Evolutionary conservation across 2,329 filamentous ascomycete species (phyloP).

Genomic region (Arthroderma sp.): DNA sequence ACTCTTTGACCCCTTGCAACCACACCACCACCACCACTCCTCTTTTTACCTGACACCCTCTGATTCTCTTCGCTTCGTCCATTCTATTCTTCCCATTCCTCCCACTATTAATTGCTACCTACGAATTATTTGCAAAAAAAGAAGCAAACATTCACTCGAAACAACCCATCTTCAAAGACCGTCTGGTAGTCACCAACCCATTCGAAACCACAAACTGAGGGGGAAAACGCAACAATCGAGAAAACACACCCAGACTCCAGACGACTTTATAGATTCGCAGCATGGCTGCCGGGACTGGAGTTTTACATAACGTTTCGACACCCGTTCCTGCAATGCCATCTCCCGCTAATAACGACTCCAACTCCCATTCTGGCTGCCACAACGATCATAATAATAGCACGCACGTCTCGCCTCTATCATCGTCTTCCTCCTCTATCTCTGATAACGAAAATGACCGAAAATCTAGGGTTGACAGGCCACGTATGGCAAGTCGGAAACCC

Average conservation of each 20-base stretch:
- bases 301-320: slow-evolving; percentile 22
- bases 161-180: too few species aligned
- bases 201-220: too few species aligned
- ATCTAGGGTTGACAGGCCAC: slow-evolving; percentile 45
- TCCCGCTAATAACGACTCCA: slow-evolving; percentile 21
- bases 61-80: not conserved
- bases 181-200: too few species aligned
- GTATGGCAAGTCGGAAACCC: slow-evolving; percentile 59
- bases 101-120: not conserved
- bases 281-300: slow-evolving; percentile 24
- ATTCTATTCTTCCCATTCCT: not conserved
- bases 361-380: slow-evolving; percentile 4
- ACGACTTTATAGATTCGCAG: slow-evolving; percentile 12
- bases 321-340: slow-evolving; percentile 28
- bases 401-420: slow-evolving; percentile 30
- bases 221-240: not conserved
- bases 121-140: too few species aligned
- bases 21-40: not conserved
- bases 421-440: slow-evolving; percentile 35
- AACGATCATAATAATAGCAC: slow-evolving; percentile 12
- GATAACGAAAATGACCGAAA: slow-evolving; percentile 34
- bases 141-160: too few species aligned
- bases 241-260: not conserved
- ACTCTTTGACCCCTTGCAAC: too few species aligned
- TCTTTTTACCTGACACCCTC: not conserved